A percentile compares a stretch with the other conserved stretches of the same genome.
Conservation (phyloP, 2,329 filamentous ascomycete species). For the Colletotrichum paranaense region DNA sequence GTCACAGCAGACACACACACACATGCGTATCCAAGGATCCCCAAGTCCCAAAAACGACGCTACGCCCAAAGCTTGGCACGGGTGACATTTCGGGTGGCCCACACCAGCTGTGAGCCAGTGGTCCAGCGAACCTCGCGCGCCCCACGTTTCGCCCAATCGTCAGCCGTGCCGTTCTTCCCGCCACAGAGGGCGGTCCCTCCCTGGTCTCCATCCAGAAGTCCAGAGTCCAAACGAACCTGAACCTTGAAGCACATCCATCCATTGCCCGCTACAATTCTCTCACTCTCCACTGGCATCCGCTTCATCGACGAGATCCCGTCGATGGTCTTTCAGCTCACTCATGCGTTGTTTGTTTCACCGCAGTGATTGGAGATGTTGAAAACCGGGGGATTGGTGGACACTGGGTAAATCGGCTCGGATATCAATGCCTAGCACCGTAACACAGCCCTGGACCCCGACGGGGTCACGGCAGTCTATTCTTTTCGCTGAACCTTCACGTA, state of each 20-base stretch:
- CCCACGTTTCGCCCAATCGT: constrained; percentile 19
- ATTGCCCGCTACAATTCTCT: background rate
- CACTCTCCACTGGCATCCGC: background rate
- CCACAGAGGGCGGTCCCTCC: background rate
- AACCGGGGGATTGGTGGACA: background rate
- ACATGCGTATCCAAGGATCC: background rate
- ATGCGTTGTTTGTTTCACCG: background rate
- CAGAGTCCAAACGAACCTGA: background rate
- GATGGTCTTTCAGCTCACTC: background rate
- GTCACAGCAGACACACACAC: background rate
- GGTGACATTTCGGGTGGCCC: constrained; percentile 22
- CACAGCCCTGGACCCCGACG: background rate
- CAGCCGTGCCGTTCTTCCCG: constrained; percentile 30
- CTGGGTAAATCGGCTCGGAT: constrained; percentile 24
- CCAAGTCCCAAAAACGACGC: constrained; percentile 28
- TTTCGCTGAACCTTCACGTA: background rate
- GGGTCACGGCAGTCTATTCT: background rate
- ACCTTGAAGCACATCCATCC: background rate
- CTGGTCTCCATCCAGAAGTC: background rate
- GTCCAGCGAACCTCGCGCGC: background rate
- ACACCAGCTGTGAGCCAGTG: background rate
- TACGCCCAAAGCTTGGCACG: constrained; percentile 32
- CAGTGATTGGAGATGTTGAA: background rate
- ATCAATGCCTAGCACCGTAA: background rate
- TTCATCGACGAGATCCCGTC: background rate